Evolutionary conservation across 2,329 filamentous ascomycete species (phyloP).

Genomic region (Epichloe sp.): DNA sequence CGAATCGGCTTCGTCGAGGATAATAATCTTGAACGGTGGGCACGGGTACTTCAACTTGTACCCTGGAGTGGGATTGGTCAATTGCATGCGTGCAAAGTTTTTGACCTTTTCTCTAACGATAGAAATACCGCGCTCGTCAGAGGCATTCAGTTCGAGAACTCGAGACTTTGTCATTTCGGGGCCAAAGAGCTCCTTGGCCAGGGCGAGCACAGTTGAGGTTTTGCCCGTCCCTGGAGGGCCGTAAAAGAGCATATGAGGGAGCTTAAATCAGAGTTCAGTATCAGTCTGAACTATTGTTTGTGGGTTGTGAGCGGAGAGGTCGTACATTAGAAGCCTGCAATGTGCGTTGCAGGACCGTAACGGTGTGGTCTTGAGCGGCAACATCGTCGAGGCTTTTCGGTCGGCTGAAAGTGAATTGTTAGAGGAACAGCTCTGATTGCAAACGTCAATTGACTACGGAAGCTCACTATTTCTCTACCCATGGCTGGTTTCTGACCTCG

Average conservation of each 20-base stretch:
- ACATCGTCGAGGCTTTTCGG: conserved; percentile 92
- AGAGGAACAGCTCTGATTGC: background rate
- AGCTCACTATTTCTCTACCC: conserved; percentile 96
- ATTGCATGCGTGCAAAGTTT: conserved; percentile 90
- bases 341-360: conserved; percentile 81
- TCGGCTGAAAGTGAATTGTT: conserved; percentile 42
- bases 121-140: conserved; percentile 92
- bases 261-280: conserved; percentile 23
- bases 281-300: background rate
- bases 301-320: background rate
- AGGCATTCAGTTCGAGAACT: conserved; percentile 98
- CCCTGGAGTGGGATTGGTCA: conserved; percentile 64
- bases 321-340: conserved; percentile 83
- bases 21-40: conserved; percentile 97
- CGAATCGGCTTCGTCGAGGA: conserved; percentile 93
- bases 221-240: conserved; percentile 95
- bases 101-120: conserved; percentile 98
- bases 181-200: conserved; percentile 94
- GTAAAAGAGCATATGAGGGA: conserved; percentile 99
- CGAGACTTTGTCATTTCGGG: conserved; percentile 85
- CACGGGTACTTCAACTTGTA: conserved; percentile 69
- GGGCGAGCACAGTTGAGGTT: conserved; percentile 91
- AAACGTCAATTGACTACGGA: background rate
- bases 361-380: conserved; percentile 92
- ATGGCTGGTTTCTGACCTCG: conserved; percentile 63